Conservation (phyloP, 176 grass and related monocot species). For the Canna indica region DNA sequence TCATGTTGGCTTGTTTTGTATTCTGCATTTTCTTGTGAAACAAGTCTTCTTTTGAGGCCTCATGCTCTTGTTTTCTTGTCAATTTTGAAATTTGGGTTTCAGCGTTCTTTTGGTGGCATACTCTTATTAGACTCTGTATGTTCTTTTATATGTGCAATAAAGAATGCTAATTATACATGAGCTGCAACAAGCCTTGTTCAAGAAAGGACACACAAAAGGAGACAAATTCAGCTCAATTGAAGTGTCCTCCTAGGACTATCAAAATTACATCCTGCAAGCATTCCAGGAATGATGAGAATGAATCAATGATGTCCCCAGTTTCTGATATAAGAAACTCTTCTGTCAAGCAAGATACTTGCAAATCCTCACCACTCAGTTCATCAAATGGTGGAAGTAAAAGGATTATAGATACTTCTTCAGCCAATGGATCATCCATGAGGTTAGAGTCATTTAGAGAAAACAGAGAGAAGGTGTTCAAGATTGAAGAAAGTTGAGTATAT, state of each 20-base stretch:
- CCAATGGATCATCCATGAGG: constrained; percentile 50
- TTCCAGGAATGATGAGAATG: constrained; percentile 30
- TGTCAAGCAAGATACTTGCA: constrained; percentile 35
- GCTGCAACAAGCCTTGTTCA: constrained; percentile 27
- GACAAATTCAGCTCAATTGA: constrained; percentile 33
- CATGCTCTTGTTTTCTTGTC: too few species aligned
- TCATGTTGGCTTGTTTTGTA: too few species aligned
- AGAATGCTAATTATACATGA: constrained; percentile 28
- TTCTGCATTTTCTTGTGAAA: too few species aligned
- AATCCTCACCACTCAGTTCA: constrained; percentile 55
- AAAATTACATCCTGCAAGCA: constrained; percentile 70
- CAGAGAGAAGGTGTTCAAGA: too few species aligned
- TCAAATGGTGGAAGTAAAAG: constrained; percentile 59
- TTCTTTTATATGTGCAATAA: not conserved
- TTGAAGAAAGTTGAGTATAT: constrained; percentile 94
- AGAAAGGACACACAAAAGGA: constrained; percentile 38
- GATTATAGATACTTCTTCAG: constrained; percentile 40
- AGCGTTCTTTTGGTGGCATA: not conserved
- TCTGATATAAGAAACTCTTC: constrained; percentile 41
- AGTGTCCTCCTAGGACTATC: constrained; percentile 62
- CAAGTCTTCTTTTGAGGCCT: too few species aligned
- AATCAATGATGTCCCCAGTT: constrained; percentile 38
- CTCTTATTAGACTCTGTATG: not conserved
- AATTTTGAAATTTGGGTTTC: not conserved
- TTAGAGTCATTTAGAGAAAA: constrained; percentile 65